Evolutionary conservation across 1,284 basidiomycete species (phyloP).

Genomic region (Neotropicomus parvogracilis): DNA sequence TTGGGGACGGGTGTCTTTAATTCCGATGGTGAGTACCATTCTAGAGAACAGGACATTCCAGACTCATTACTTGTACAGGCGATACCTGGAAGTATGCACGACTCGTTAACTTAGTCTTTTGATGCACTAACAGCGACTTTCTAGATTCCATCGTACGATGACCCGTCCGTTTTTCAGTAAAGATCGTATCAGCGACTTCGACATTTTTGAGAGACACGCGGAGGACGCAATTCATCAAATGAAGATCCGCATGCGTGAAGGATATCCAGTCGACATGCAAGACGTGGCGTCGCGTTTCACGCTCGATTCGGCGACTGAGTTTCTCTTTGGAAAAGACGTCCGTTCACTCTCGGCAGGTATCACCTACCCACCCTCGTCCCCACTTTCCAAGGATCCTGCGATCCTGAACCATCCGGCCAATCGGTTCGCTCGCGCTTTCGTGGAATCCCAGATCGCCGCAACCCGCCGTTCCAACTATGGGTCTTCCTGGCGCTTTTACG

Average conservation of each 20-base stretch:
- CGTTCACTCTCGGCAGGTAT: conserved; percentile 36
- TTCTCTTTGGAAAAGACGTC: conserved; percentile 45
- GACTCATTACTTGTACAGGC: conserved; percentile 28
- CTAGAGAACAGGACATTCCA: neutral
- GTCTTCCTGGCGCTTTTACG: conserved; percentile 23
- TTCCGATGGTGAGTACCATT: conserved; percentile 44
- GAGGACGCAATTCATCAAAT: conserved; percentile 41
- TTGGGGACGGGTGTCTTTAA: conserved; percentile 61
- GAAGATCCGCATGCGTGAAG: conserved; percentile 39
- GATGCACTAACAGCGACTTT: neutral
- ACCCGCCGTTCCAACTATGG: conserved; percentile 20
- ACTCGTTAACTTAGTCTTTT: neutral
- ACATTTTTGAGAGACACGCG: conserved; percentile 48
- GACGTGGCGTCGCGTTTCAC: conserved; percentile 46
- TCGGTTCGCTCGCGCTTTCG: conserved; percentile 28
- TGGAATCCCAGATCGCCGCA: conserved; percentile 14
- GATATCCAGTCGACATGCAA: conserved; percentile 50
- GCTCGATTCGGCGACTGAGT: conserved; percentile 48
- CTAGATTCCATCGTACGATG: conserved; percentile 54
- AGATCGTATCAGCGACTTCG: conserved; percentile 53
- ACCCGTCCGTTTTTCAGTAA: conserved; percentile 55
- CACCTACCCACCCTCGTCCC: conserved; percentile 34
- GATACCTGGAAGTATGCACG: conserved; percentile 50
- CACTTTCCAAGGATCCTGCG: conserved; percentile 15
- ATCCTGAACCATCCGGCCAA: conserved; percentile 24